Base-by-base conservation (phyloP, 768 basidiomycete genomes). In the Boletus rubroflammeus region DNA sequence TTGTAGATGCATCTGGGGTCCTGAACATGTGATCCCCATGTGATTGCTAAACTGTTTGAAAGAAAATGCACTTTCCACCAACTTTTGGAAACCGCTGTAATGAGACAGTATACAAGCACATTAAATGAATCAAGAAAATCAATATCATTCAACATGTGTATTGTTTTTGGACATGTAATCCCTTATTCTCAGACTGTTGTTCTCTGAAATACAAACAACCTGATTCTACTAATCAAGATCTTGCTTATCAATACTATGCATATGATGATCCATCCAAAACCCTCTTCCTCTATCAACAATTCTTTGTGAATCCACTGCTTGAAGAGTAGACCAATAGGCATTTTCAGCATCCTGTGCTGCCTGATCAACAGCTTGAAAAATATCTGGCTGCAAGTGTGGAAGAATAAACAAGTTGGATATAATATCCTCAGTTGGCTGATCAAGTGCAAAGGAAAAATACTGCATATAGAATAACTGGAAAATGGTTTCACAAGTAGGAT, bases 381-480 rank as follows among this genome's bases (percentile, higher is more conserved):
- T 67, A 38, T 77, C 71, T 26, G 67, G 62, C 23, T 64, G 60
- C 42, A 62, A 56, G 7, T 67, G 36, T 25, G 76, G 70, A 15
- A 72, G 50, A 8, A 49, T 15, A 32, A 57, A 49, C n/a, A 60
- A 23, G 15, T 57, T 45, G 3, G 62, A 25, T 28, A 55, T 47
- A 38, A 34, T 15, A 45, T 44, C 36, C 9, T 40, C 26, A 9
- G 6, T 23, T 34, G 31, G 55, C 28, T 26, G 50, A 8, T 29
- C 46, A 17, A n/a, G 8, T 10, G 8, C 31, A 11, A 61, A 13
- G 0, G 60, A 39, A 5, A 72, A 59, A 36, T 74, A 70, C 56
- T 87, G 80, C 42, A 78, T 67, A 65, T 85, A 88, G 64, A 81
- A 84, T 9, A 79, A 53, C 3, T 79, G 76, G 64, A 85, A 85